Percentiles rank a stretch among this genome's conserved stretches.
Evolutionary conservation across 2,329 filamentous ascomycete genomes (phyloP).

Genomic region (Pseudogymnoascus sp.): DNA sequence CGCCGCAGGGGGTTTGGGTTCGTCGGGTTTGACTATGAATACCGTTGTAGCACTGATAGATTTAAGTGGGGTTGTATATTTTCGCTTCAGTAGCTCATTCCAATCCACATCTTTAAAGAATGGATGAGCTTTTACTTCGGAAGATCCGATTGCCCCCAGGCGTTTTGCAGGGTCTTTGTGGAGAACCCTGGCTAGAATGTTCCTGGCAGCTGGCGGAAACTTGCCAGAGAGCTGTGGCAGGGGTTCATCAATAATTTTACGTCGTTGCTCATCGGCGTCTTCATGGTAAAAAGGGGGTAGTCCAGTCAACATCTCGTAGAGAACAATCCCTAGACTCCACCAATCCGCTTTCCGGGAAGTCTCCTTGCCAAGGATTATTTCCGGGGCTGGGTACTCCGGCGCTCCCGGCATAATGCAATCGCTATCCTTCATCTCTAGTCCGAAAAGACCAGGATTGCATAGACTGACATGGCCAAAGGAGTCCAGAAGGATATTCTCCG

Average conservation of each 20-base stretch:
- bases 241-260: constrained; percentile 89
- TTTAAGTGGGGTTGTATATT: constrained; percentile 94
- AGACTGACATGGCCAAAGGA: constrained; percentile 92
- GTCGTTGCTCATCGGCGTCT: constrained; percentile 97
- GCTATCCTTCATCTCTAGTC: constrained; percentile 96
- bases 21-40: neutral
- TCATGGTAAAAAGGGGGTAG: constrained; percentile 94
- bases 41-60: constrained; percentile 45
- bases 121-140: constrained; percentile 92
- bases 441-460: constrained; percentile 95
- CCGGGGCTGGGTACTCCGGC: constrained; percentile 87
- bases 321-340: constrained; percentile 90
- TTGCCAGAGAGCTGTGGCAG: constrained; percentile 85
- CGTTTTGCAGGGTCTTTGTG: constrained; percentile 83
- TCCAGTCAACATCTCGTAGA: constrained; percentile 96
- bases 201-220: constrained; percentile 80
- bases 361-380: constrained; percentile 79
- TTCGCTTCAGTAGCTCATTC: constrained; percentile 87
- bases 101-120: constrained; percentile 98
- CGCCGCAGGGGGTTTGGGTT: neutral
- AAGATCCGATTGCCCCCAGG: constrained; percentile 79
- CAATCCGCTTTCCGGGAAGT: constrained; percentile 88
- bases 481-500: constrained; percentile 81
- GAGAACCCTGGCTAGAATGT: constrained; percentile 75
- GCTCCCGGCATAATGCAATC: constrained; percentile 93